Percentiles rank a stretch among this genome's conserved stretches.
phyloP scores from a whole-genome alignment of 208 protist genomes.

The Wallacemonas rigidus region DNA sequence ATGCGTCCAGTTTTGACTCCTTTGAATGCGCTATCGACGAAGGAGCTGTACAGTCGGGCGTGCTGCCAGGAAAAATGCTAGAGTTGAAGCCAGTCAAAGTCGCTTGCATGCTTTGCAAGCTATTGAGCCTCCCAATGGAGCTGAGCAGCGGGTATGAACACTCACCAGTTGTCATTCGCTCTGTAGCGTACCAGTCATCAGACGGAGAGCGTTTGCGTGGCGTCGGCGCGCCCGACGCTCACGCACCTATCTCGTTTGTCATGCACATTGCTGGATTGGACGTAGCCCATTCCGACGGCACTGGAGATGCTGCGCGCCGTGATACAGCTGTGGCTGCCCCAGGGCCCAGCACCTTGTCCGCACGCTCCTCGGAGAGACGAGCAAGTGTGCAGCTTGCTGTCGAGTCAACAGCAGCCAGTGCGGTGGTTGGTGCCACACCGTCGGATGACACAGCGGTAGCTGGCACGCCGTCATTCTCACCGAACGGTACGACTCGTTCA shows the following conservation, averaged over 20 bases:
- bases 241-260: conserved; percentile 12
- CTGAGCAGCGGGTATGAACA: conserved; percentile 10
- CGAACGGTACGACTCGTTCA: not conserved
- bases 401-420: not conserved
- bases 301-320: not conserved
- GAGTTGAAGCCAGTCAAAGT: conserved; percentile 12
- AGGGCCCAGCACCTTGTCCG: not conserved
- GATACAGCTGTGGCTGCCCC: not conserved
- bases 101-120: conserved; percentile 13
- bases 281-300: not conserved
- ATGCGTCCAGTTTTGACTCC: conserved; percentile 9
- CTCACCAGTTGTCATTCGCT: conserved; percentile 6
- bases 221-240: not conserved
- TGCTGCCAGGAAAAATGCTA: conserved; percentile 12
- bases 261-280: conserved; percentile 13
- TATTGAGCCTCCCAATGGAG: conserved; percentile 1
- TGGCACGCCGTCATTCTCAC: not conserved
- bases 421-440: not conserved
- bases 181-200: not conserved
- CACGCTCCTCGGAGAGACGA: not conserved
- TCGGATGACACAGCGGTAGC: not conserved
- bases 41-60: not conserved
- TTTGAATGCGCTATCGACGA: not conserved
- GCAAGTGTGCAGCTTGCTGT: not conserved
- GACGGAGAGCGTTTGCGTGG: not conserved